A percentile compares a stretch with the other conserved stretches of the same genome.
These are phyloP conservation scores for Nitzschia putrida DNA, from an alignment of 108 stramenopile species.

Conservation along the genomic window DNA sequence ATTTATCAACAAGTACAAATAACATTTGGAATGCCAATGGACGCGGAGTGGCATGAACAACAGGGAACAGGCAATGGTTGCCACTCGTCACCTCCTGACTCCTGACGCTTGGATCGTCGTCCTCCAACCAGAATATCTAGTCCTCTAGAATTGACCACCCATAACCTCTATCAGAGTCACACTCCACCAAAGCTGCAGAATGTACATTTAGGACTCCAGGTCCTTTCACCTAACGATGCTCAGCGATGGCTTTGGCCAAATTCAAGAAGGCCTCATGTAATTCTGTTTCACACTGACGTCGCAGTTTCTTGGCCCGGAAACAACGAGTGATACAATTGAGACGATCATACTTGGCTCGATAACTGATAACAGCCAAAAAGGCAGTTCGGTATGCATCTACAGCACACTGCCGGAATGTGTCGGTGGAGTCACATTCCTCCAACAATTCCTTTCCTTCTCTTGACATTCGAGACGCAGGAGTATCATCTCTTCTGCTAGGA, in stretches of 20 bases:
- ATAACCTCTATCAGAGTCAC: no score
- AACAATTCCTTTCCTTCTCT: constrained; percentile 38
- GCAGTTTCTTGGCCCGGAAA: constrained; percentile 26
- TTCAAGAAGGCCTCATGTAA: constrained; percentile 17
- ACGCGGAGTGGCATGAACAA: no score
- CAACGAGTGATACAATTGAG: constrained; percentile 41
- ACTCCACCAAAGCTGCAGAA: no score
- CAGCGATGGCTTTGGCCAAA: constrained; percentile 26
- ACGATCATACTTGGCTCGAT: constrained; percentile 28
- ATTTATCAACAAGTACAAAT: no score
- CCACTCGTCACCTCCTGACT: no score
- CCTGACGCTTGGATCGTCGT: no score
- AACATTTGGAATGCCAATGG: no score
- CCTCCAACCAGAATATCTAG: no score
- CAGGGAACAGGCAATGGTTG: no score
- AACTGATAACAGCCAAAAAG: constrained; percentile 35
- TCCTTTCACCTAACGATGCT: constrained; percentile 10
- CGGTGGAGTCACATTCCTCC: constrained; percentile 29
- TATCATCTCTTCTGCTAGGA: constrained; percentile 22
- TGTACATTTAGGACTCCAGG: no score
- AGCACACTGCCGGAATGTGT: constrained; percentile 36
- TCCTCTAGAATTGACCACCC: no score
- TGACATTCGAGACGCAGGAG: constrained; percentile 21
- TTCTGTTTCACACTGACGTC: constrained; percentile 15
- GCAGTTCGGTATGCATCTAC: constrained; percentile 44